phyloP scores from a whole-genome alignment of 2,329 filamentous ascomycete species.

The Geoglossum cookeanum region DNA sequence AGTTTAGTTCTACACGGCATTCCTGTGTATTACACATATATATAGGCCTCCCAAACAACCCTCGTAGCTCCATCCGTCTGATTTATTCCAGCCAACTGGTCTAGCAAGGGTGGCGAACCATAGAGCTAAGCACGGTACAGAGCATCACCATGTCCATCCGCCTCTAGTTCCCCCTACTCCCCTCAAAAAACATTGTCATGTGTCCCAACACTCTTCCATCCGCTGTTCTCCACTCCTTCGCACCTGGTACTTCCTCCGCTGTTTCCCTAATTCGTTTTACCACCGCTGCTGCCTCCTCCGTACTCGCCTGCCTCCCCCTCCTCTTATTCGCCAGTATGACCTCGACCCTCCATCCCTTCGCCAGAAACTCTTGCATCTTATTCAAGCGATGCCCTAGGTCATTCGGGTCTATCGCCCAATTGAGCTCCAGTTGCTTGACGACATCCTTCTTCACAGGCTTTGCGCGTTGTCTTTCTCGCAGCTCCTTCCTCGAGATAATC shows the following conservation, averaged over 20 bases:
- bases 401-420: slow-evolving; percentile 10
- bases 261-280: slow-evolving; percentile 7
- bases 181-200: slow-evolving; percentile 19
- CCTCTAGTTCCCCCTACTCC: not conserved
- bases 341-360: slow-evolving; percentile 10
- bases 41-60: too few species aligned
- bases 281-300: slow-evolving; percentile 5
- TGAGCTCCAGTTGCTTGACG: slow-evolving; percentile 11
- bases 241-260: slow-evolving; percentile 12
- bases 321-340: slow-evolving; percentile 10
- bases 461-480: not conserved
- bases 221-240: slow-evolving; percentile 22
- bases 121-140: too few species aligned
- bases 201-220: slow-evolving; percentile 23
- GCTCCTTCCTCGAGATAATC: slow-evolving; percentile 1
- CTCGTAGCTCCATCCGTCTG: too few species aligned
- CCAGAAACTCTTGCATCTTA: slow-evolving; percentile 10
- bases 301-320: slow-evolving; percentile 6
- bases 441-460: slow-evolving; percentile 4
- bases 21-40: too few species aligned
- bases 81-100: too few species aligned
- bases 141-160: too few species aligned
- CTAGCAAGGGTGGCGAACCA: too few species aligned
- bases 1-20: too few species aligned
- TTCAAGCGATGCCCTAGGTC: slow-evolving; percentile 11